Base-by-base conservation (phyloP, 768 basidiomycete species). In the Brasilioporus rufonigricans region DNA sequence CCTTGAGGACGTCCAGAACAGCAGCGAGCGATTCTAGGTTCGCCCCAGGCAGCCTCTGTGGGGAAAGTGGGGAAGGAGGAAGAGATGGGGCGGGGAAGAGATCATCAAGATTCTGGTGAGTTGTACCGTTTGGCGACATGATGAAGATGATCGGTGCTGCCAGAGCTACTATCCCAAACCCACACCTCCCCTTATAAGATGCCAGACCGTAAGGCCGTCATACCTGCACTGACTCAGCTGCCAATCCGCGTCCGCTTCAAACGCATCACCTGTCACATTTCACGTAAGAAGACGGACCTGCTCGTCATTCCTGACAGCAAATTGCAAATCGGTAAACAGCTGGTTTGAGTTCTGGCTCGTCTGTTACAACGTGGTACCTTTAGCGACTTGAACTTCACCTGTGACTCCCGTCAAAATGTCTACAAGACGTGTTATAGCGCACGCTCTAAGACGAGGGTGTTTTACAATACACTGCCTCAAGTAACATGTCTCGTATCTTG, bases 1-100 rank as follows among this genome's bases (percentile, higher is more conserved):
- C 79, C 54, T 76, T 77, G 50, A 84, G 67, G 8, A 74, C 56
- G 5, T 65, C 67, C 55, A 31, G 60, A 27, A 48, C 72, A n/a
- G 67, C 63, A 23, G 45, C 45, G 24, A 67, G 57, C 2, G 68
- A 60, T 14, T 68, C 59, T 0, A 48, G 2, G 9, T 49, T 64
- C 26, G 65, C 56, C 5, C 75, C 70, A 0, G 70, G 64, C 1
- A 65, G 21, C n/a, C 66, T 66, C 29, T 70, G 66, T 1, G 68
- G 70, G 6, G 53, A 64, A 3, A 69, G 56, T 2, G 26, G 53
- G 0, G 68, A 68, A 8, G 61, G 70, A 1, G 68, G 70, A 29
- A 56, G 57, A 12, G 61, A 64, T n/a, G 68, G 70, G 2, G 31
- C 47, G 0, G 68, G 61, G 36, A 70, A 72, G 41, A 70, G 59